Percentiles rank a stretch among this genome's conserved stretches.
phyloP scores from a whole-genome alignment of 176 grass and related monocot species.

The Elaeis guineensis region DNA sequence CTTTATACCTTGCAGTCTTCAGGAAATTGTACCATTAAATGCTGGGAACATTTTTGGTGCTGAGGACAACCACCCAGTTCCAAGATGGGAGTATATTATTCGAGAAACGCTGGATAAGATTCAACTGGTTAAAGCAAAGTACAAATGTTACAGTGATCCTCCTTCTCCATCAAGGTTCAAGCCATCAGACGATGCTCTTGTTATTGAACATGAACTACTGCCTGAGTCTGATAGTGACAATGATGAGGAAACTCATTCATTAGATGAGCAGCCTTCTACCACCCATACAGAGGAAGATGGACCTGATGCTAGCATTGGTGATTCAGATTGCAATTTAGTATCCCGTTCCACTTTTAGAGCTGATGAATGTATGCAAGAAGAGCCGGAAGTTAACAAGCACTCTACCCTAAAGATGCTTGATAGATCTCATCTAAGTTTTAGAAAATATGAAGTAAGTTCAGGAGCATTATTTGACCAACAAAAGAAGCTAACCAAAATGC shows the following conservation, averaged over 20 bases:
- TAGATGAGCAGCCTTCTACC: constrained; percentile 26
- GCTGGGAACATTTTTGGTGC: constrained; percentile 93
- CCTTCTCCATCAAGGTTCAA: constrained; percentile 88
- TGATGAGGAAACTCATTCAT: constrained; percentile 51
- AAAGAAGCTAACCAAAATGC: constrained; percentile 53
- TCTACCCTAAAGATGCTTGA: not conserved
- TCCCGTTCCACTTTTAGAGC: not conserved
- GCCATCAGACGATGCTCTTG: constrained; percentile 57
- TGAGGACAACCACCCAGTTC: constrained; percentile 70
- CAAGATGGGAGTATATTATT: constrained; percentile 71
- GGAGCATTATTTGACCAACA: constrained; percentile 31
- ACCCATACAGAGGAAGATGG: constrained; percentile 23
- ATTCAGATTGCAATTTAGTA: not conserved
- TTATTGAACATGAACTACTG: constrained; percentile 53
- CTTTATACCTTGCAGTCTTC: constrained; percentile 50
- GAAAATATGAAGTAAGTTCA: constrained; percentile 25
- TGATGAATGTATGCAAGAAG: not conserved
- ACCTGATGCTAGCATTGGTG: constrained; percentile 1
- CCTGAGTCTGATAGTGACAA: constrained; percentile 61
- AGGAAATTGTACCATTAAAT: constrained; percentile 98
- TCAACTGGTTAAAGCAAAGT: constrained; percentile 62
- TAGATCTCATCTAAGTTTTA: constrained; percentile 12
- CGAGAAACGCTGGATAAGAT: constrained; percentile 83
- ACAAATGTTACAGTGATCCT: constrained; percentile 80
- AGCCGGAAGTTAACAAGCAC: not conserved